Base-by-base conservation (phyloP, 495 filamentous ascomycete genomes). In the Elaphomyces granulatus region DNA sequence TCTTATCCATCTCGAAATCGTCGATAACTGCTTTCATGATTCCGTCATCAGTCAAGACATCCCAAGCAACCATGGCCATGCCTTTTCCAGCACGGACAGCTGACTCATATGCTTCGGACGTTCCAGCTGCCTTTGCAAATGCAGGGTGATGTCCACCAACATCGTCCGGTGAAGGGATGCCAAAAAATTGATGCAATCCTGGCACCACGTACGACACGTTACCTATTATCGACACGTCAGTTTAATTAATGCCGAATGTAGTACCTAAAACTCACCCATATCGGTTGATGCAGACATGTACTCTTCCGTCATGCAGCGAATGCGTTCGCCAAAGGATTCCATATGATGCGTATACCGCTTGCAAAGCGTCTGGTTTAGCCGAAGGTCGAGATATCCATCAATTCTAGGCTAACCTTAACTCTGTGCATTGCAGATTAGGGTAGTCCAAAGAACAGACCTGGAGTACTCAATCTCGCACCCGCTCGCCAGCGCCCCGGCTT, bases 151-250 rank as follows among this genome's bases (percentile, higher is more conserved):
- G 78, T 9, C 66, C 71, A n/a, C 64, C 68, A 2, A 55, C 59
- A 0, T 61, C 64, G 10, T 60, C 49, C 2, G 63, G 55, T 9
- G 50, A 46, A 0, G 54, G 55, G 35, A 84, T 80, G 3, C 56
- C 58, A 44, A 81, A 80, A 32, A 71, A 68, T 1, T 67, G 60
- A 43, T 66, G 74, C 14, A 84, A 45, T 23, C 71, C 77, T 15
- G 78, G 80, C 46, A 78, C 66, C 1, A 68, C 64, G 47, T 80
- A 70, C 49, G 72, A 77, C 43, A 83, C 64, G 48, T 82, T 70
- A 0, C 77, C 78, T 66, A 33, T 16, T n/a, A 26, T 30, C 34
- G 20, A 26, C 10, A 3, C n/a, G 20, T 18, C 4, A 16, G 0
- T 3, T 36, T 21, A 15, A 3, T 19, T 34, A 15, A 2, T 6